These are phyloP conservation scores for Collybia sp. DNA, from an alignment of 768 basidiomycete species.

Conservation along the genomic window DNA sequence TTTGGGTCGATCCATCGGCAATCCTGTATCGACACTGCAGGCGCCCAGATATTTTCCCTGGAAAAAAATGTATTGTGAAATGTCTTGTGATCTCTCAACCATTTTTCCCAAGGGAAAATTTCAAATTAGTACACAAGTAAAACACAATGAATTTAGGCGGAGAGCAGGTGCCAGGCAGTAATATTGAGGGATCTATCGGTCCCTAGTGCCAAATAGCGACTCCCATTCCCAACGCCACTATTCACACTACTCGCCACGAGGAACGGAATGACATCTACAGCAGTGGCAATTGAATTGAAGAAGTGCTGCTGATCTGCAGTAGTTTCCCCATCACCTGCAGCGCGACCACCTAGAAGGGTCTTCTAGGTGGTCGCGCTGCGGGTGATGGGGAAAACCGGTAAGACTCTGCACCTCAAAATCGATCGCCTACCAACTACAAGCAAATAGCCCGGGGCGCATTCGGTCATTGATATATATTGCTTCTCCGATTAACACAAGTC, in stretches of 20 bases:
- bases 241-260: slow-evolving; percentile 15
- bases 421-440: slow-evolving; percentile 10
- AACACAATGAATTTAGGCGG: slow-evolving; percentile 20
- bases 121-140: too few relatives aligned
- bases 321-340: slow-evolving; percentile 19
- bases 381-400: not conserved
- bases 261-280: slow-evolving; percentile 16
- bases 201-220: slow-evolving; percentile 18
- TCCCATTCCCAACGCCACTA: slow-evolving; percentile 17
- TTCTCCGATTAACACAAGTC: slow-evolving; percentile 14
- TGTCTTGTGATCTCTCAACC: too few relatives aligned
- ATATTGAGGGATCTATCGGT: slow-evolving; percentile 18
- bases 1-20: too few relatives aligned
- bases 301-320: slow-evolving; percentile 19
- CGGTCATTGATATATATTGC: slow-evolving; percentile 17
- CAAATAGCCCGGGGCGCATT: slow-evolving; percentile 16
- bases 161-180: slow-evolving; percentile 17
- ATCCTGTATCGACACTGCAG: too few relatives aligned
- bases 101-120: too few relatives aligned
- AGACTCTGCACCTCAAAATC: not conserved
- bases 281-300: slow-evolving; percentile 14
- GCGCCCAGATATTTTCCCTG: too few relatives aligned
- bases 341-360: slow-evolving; percentile 19
- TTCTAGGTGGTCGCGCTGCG: too few relatives aligned
- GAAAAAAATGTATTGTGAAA: too few relatives aligned